Evolutionary conservation across 768 basidiomycete genomes (phyloP).

Genomic region (Inosperma sp.): DNA sequence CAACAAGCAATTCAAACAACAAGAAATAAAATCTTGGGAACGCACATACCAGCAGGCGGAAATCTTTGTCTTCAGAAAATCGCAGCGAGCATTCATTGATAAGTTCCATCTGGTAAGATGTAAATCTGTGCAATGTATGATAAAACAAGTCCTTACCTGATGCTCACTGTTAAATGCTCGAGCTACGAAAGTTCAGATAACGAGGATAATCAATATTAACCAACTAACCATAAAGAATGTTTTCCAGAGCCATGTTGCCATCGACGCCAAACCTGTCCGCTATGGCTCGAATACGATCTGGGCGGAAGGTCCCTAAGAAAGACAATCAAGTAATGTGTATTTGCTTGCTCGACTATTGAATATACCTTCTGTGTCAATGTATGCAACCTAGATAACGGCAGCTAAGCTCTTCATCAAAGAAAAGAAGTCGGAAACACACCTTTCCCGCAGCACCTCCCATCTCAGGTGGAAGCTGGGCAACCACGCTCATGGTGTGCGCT

Average conservation of each 20-base stretch:
- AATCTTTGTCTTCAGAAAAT: conserved; percentile 88
- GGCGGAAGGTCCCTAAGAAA: conserved; percentile 79
- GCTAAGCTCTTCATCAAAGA: background rate
- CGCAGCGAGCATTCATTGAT: conserved; percentile 86
- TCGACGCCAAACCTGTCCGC: conserved; percentile 95
- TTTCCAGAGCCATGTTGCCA: conserved; percentile 79
- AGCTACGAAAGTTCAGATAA: conserved; percentile 40
- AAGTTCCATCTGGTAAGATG: conserved; percentile 66
- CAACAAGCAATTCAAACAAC: conserved; percentile 12
- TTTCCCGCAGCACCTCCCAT: conserved; percentile 90
- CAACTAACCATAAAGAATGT: conserved; percentile 76
- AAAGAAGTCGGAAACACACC: conserved; percentile 34
- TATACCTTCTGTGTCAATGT: conserved; percentile 82
- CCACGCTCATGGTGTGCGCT: conserved; percentile 91
- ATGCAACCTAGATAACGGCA: conserved; percentile 59
- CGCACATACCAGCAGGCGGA: conserved; percentile 54
- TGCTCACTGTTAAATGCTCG: conserved; percentile 92
- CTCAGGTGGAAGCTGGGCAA: conserved; percentile 83
- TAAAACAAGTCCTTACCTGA: conserved; percentile 47
- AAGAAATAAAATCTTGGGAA: background rate
- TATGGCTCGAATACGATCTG: conserved; percentile 86
- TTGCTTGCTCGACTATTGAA: conserved; percentile 7
- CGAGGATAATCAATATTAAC: background rate
- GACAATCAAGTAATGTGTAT: conserved; percentile 15
- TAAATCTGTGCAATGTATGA: conserved; percentile 6